phyloP scores from a whole-genome alignment of 1,284 basidiomycete species.

The Malassezia globosa region DNA sequence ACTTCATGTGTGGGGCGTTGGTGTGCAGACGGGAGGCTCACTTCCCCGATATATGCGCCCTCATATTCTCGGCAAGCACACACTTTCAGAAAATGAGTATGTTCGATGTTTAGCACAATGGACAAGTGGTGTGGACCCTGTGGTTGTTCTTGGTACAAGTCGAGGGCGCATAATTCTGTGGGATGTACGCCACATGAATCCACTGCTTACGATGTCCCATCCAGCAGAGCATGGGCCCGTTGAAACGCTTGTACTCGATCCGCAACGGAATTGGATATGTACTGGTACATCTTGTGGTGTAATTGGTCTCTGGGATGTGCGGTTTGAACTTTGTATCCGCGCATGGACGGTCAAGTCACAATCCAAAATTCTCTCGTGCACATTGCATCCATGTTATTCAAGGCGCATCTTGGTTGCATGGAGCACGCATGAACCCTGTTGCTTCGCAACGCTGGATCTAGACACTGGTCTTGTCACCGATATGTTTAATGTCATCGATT shows the following conservation, averaged over 20 bases:
- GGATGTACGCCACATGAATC: constrained; percentile 73
- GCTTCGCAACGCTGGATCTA: constrained; percentile 1
- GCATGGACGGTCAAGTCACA: constrained; percentile 64
- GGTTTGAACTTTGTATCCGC: constrained; percentile 77
- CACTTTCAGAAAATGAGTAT: constrained; percentile 43
- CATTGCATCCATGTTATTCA: background rate
- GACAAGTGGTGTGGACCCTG: constrained; percentile 25
- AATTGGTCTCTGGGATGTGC: constrained; percentile 80
- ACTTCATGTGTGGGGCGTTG: constrained; percentile 48
- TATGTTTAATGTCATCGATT: background rate
- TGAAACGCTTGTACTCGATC: constrained; percentile 67
- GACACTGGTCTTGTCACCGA: background rate
- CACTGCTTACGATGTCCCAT: constrained; percentile 65
- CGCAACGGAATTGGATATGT: constrained; percentile 67
- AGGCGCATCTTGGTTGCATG: constrained; percentile 5
- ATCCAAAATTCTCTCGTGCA: background rate
- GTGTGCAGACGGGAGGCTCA: constrained; percentile 32
- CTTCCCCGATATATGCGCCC: constrained; percentile 48
- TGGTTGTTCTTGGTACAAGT: constrained; percentile 69
- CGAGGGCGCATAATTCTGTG: constrained; percentile 66
- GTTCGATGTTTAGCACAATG: constrained; percentile 33
- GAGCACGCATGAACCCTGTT: background rate
- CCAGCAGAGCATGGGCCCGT: constrained; percentile 77
- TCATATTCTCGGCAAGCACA: constrained; percentile 46
- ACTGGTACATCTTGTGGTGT: constrained; percentile 74